Conservation (phyloP, 495 filamentous ascomycete genomes). For the Opeltia flavorubescens region DNA sequence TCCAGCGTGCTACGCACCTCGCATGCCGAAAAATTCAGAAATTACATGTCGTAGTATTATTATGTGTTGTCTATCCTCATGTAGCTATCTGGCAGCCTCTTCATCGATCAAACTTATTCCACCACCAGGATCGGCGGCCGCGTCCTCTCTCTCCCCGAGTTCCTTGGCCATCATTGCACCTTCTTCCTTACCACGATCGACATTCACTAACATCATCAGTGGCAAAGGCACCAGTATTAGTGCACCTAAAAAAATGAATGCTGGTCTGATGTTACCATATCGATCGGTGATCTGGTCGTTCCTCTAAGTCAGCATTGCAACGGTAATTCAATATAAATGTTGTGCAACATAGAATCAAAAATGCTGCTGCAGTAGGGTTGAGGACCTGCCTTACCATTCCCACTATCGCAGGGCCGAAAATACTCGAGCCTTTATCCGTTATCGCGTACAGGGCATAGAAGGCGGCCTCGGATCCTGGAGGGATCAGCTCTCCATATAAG, state of each 20-base stretch:
- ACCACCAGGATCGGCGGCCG: neutral
- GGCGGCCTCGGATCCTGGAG: slow-evolving; percentile 84
- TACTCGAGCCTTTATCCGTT: slow-evolving; percentile 88
- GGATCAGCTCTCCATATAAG: slow-evolving; percentile 83
- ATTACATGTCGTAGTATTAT: neutral
- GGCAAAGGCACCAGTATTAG: slow-evolving; percentile 73
- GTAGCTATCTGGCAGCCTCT: no score
- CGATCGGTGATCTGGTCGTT: slow-evolving; percentile 82
- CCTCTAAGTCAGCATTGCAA: no score
- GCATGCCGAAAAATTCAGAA: no score
- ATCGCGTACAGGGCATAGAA: slow-evolving; percentile 97
- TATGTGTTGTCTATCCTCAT: neutral
- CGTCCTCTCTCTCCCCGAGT: slow-evolving; percentile 33
- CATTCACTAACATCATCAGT: slow-evolving; percentile 71
- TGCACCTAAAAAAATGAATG: slow-evolving; percentile 81
- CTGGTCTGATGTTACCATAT: slow-evolving; percentile 79
- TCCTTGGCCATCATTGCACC: slow-evolving; percentile 54
- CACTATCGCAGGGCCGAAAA: slow-evolving; percentile 91
- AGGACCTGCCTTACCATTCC: no score
- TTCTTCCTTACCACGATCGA: slow-evolving; percentile 76
- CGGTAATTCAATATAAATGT: no score
- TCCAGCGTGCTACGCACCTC: no score
- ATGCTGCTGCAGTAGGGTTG: no score
- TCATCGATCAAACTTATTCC: slow-evolving; percentile 3
- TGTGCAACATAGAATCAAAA: no score